Percentiles rank a stretch among this genome's conserved stretches.
Evolutionary conservation across 768 basidiomycete species (phyloP).

Genomic region (Pleurotus eryngii): DNA sequence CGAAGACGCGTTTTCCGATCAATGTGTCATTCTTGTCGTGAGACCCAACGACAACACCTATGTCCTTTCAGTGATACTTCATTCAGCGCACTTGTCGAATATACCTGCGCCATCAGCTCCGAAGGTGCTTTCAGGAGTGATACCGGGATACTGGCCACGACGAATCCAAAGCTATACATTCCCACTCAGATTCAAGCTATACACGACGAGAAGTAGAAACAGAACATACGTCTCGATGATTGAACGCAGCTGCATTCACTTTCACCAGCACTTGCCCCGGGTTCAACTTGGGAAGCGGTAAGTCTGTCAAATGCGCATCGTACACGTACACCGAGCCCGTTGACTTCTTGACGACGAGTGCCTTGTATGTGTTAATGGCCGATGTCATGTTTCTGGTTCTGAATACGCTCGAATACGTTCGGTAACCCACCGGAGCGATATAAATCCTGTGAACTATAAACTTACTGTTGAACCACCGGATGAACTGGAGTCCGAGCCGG

Average conservation of each 20-base stretch:
- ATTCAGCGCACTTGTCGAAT: neutral
- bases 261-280: slow-evolving; percentile 62
- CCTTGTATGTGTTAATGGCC: neutral
- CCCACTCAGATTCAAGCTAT: too few relatives aligned
- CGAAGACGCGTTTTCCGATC: slow-evolving; percentile 64
- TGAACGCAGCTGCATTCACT: slow-evolving; percentile 70
- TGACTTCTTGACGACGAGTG: slow-evolving; percentile 2
- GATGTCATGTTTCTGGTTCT: neutral
- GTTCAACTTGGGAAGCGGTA: slow-evolving; percentile 47
- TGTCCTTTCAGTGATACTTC: neutral
- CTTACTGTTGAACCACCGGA: neutral
- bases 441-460: neutral
- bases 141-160: slow-evolving; percentile 62
- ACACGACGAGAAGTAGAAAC: neutral
- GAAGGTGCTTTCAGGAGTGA: slow-evolving; percentile 54
- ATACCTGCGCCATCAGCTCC: slow-evolving; percentile 76
- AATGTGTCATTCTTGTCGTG: slow-evolving; percentile 51
- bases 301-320: slow-evolving; percentile 52
- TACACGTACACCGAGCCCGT: slow-evolving; percentile 18
- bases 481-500: neutral
- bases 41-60: slow-evolving; percentile 65
- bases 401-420: neutral
- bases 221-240: slow-evolving; percentile 64
- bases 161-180: slow-evolving; percentile 66
- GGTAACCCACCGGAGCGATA: neutral